Evolutionary conservation across 163 green algal genomes (phyloP), one percentile per base, ranked within the genome.

Genomic region (Scenedesmus sp.): DNA sequence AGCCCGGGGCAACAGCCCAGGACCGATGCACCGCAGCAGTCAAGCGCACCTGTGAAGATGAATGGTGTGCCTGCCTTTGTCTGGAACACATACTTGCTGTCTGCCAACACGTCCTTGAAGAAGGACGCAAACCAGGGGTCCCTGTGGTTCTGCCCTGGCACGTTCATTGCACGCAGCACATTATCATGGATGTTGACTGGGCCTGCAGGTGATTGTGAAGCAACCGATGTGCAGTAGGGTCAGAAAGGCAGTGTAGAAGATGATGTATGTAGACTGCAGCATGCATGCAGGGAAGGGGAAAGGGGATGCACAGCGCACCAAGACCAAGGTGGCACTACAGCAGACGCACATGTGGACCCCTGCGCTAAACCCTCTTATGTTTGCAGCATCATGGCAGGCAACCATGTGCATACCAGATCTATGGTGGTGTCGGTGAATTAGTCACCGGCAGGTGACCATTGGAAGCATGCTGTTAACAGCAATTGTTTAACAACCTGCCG

Each of bases 111-210:
- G 33, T 94, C 92, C 88, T 97, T 97, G 95, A 96, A 99, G 42
- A 99, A 97, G 0, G 94, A 81, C 3, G 95, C 94, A 90, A 99
- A 99, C 94, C 96, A 99, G 35, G 98, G 96, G 91, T 99, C 99
- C 0, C 98, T 86, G 88, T 99, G 98, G 92, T 99, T 99, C 90
- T 98, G 95, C 16, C 95, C 95, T 0, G 96, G 96, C 49, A 97
- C 94, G 37, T 96, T 89, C 98, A 99, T 99, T 0, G 97, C 98
- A 0, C 95, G 93, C 80, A 96, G 90, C 33, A 99, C 98, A 16
- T 93, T 89, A 2, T 99, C 97, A 78, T 99, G 98, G 85, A 99
- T 99, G 96, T 99, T 99, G 26, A 99, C 97, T 0, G 98, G 98
- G n/a, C 98, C 98, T 97, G 94, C 30, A 37, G 84, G n/a, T n/a